A percentile compares a stretch with the other conserved stretches of the same genome.
Evolutionary conservation across 352 stramenopile genomes (phyloP).

Genomic region (Globisporangium heterothallicum): DNA sequence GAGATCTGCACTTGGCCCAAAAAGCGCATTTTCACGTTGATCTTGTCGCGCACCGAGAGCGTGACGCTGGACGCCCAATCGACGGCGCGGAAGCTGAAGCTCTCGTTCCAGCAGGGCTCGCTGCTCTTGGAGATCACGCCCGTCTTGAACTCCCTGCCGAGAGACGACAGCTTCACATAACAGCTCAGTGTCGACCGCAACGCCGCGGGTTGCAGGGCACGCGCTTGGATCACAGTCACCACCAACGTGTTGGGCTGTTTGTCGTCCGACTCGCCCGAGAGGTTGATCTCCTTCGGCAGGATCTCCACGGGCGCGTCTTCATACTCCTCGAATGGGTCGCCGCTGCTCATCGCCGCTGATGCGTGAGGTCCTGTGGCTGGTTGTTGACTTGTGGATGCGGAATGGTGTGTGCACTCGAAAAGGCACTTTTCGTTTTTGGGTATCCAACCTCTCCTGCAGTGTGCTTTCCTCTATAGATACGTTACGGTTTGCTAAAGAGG

Average conservation of each 20-base stretch:
- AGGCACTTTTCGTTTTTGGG: no score
- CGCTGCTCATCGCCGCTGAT: neutral
- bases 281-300: slow-evolving; percentile 45
- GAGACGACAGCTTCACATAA: slow-evolving; percentile 68
- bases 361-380: no score
- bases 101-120: slow-evolving; percentile 73
- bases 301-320: slow-evolving; percentile 45
- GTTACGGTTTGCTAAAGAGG: no score
- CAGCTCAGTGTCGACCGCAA: slow-evolving; percentile 60
- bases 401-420: no score
- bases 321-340: slow-evolving; percentile 16
- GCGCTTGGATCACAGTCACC: slow-evolving; percentile 66
- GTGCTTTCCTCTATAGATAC: no score
- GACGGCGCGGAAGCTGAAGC: slow-evolving; percentile 61
- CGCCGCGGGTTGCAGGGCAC: slow-evolving; percentile 32
- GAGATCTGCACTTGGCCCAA: slow-evolving; percentile 57
- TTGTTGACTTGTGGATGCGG: no score
- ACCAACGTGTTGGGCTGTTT: slow-evolving; percentile 68
- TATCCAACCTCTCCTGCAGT: no score
- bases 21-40: slow-evolving; percentile 71
- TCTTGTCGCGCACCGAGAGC: slow-evolving; percentile 62
- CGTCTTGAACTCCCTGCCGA: slow-evolving; percentile 65
- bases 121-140: slow-evolving; percentile 56
- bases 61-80: slow-evolving; percentile 65
- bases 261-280: slow-evolving; percentile 44